Percentiles rank a stretch among this genome's conserved stretches.
phyloP scores from a whole-genome alignment of 768 basidiomycete genomes.

The Lyophyllum semitale region DNA sequence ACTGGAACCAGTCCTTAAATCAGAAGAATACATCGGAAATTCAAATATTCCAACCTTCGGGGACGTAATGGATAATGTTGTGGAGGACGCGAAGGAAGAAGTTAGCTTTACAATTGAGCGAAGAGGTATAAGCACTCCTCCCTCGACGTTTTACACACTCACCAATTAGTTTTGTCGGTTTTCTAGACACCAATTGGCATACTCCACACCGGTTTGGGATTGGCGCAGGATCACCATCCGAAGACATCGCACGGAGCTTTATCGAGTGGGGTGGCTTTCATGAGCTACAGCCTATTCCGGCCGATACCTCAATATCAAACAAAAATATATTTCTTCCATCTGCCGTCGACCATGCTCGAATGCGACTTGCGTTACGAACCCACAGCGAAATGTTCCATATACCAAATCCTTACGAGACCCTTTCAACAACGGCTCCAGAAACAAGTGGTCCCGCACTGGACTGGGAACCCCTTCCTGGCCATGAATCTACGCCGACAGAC shows the following conservation, averaged over 20 bases:
- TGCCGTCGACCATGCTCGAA: conserved; percentile 26
- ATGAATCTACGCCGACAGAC: conserved; percentile 8
- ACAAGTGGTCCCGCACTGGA: conserved; percentile 1
- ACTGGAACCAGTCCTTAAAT: conserved; percentile 24
- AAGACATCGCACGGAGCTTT: conserved; percentile 17
- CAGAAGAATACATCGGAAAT: conserved; percentile 15
- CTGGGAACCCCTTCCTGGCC: conserved; percentile 22
- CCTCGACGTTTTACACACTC: neutral
- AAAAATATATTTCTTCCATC: conserved; percentile 23
- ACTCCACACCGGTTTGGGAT: neutral
- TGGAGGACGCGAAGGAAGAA: conserved; percentile 2
- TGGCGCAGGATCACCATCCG: neutral
- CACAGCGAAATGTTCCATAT: conserved; percentile 16
- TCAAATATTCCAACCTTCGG: conserved; percentile 2
- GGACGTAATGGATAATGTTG: conserved; percentile 4
- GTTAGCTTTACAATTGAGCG: conserved; percentile 22
- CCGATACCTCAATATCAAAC: conserved; percentile 19
- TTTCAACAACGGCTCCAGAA: conserved; percentile 1
- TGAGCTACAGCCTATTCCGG: conserved; percentile 28
- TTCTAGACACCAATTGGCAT: neutral
- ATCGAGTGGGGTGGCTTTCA: conserved; percentile 41
- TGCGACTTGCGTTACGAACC: conserved; percentile 29
- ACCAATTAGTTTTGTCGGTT: neutral
- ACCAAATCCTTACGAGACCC: conserved; percentile 28
- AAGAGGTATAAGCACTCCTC: conserved; percentile 12